Evolutionary conservation across 495 filamentous ascomycete genomes (phyloP), one percentile per base, ranked within the genome.

Genomic region (Astrothelium subdiscretum): DNA sequence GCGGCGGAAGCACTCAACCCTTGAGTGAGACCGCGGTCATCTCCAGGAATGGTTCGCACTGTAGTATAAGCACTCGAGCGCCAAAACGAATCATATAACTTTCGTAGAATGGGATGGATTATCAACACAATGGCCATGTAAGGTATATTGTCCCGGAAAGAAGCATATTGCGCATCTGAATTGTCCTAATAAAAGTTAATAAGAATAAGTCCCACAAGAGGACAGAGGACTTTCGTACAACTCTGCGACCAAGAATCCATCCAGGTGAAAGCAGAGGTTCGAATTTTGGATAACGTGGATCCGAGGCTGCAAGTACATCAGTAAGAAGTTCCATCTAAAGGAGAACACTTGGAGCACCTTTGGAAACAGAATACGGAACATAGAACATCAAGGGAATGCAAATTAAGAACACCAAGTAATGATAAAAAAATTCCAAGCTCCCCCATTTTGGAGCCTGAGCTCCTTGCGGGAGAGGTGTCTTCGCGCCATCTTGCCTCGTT

Each of bases 241-340:
- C 89, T 79, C 88, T 90, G 57, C 92, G 89, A 18, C 94, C 94
- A n/a, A 86, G 87, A 61, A 99, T 90, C 94, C 94, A 99, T 61
- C 94, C 95, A 11, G 83, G 79, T 0, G 83, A 86, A 20, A 99
- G 81, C 20, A 87, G 74, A 54, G 77, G 74, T 63, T 86, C 78
- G 70, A 86, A 97, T 65, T 83, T 89, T 38, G 78, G 65, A 71
- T 95, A 97, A 62, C 87, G 83, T 3, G 91, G 89, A 74, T 96
- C 84, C 40, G 81, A 86, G 59, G 88, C 91, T 96, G 70, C 12
- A 26, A 29, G 15, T 63, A 70, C 40, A 65, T 66, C 57, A 59
- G 63, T 22, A 15, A 57, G 48, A 8, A 8, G 26, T 54, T 11
- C n/a, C n/a, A 20, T 3, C 20, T 11, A 29, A 54, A 54, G 2